Conservation (phyloP, 1,284 basidiomycete genomes). For the Apiotrichum mycotoxinovorans region DNA sequence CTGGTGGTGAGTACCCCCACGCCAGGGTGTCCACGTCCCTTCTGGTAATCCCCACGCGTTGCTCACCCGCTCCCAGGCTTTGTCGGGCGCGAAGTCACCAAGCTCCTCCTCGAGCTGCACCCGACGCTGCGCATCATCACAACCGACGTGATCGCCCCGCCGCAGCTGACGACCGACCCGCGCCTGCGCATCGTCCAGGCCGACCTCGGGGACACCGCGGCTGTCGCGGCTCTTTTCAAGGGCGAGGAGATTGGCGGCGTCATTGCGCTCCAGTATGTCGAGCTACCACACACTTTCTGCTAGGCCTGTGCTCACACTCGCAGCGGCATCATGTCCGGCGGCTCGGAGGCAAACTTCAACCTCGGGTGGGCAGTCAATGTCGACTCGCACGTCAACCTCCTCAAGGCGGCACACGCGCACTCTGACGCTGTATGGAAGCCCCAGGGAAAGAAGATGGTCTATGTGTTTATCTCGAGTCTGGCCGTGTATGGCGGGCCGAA, state of each 20-base stretch:
- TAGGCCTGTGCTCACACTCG: too few relatives aligned
- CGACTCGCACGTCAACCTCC: conserved; percentile 58
- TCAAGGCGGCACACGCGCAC: conserved; percentile 55
- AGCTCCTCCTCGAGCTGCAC: conserved; percentile 52
- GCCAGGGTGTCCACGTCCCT: too few relatives aligned
- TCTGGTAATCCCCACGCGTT: not conserved
- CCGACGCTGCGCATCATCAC: conserved; percentile 57
- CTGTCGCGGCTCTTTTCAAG: conserved; percentile 52
- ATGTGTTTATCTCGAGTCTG: conserved; percentile 61
- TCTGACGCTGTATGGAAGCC: conserved; percentile 26
- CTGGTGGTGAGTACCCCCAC: conserved; percentile 50
- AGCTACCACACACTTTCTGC: too few relatives aligned
- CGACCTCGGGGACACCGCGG: conserved; percentile 54
- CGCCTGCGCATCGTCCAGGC: conserved; percentile 52
- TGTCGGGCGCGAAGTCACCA: conserved; percentile 48
- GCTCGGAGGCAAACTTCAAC: conserved; percentile 63
- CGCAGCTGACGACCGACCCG: conserved; percentile 48
- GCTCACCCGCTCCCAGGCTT: conserved; percentile 34
- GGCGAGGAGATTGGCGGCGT: conserved; percentile 46
- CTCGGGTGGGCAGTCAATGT: conserved; percentile 60
- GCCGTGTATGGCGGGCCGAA: conserved; percentile 64
- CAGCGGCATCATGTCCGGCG: conserved; percentile 65
- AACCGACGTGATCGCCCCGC: conserved; percentile 58
- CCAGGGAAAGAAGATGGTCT: conserved; percentile 51
- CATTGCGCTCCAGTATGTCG: conserved; percentile 47